These are phyloP conservation scores for Solanum aculeatissimum DNA, from an alignment of 305 asterid genomes.

Conservation along the genomic window DNA sequence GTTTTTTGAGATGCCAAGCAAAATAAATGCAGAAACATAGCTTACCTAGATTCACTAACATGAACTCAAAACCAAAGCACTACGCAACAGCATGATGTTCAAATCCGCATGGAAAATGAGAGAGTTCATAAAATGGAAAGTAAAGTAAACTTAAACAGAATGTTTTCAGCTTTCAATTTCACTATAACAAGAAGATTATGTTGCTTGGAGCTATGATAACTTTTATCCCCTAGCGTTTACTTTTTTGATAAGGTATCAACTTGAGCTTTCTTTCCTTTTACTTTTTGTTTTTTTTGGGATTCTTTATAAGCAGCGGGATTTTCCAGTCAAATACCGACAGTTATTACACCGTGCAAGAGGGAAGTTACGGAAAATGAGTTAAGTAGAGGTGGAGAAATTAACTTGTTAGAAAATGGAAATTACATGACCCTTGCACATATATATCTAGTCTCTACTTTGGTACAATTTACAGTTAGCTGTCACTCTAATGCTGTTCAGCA, in stretches of 20 bases:
- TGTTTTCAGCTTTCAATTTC: background rate
- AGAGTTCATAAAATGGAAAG: background rate
- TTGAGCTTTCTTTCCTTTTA: background rate
- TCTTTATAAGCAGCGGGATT: background rate
- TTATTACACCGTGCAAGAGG: background rate
- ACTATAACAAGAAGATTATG: background rate
- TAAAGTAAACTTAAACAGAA: background rate
- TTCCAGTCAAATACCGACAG: background rate
- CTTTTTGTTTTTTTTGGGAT: background rate
- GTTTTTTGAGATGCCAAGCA: background rate
- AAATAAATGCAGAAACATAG: background rate
- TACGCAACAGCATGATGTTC: background rate
- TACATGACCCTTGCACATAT: background rate
- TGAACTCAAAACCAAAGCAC: background rate
- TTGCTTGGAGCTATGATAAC: background rate
- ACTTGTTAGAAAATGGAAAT: background rate
- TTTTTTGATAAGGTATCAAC: background rate
- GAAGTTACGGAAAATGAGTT: background rate
- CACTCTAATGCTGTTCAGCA: background rate
- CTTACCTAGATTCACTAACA: background rate
- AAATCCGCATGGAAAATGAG: background rate
- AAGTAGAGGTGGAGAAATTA: background rate
- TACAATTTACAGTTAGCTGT: background rate
- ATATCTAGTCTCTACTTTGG: background rate
- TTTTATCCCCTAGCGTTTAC: background rate